phyloP scores from a whole-genome alignment of 176 grass and related monocot species.

The Leersia perrieri region DNA sequence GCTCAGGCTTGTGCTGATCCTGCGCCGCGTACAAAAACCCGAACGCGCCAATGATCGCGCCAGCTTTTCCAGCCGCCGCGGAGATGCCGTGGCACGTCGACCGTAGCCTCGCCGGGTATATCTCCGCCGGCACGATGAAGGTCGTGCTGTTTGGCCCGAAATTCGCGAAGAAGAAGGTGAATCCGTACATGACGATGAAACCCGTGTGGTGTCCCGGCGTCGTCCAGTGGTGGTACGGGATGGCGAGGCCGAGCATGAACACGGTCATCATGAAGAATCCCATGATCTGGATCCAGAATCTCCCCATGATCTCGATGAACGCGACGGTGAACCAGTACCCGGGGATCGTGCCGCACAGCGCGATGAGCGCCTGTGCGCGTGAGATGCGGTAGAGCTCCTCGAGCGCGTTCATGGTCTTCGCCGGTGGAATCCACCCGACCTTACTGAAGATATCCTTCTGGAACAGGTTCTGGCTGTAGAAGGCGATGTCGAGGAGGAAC shows the following conservation, averaged over 20 bases:
- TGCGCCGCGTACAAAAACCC: conserved; percentile 49
- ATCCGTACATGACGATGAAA: conserved; percentile 48
- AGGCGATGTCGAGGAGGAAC: conserved; percentile 85
- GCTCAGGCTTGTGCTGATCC: conserved; percentile 5
- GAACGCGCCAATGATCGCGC: conserved; percentile 47
- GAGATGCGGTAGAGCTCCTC: conserved; percentile 71
- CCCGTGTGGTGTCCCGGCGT: conserved; percentile 25
- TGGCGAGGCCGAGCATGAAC: conserved; percentile 50
- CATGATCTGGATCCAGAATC: conserved; percentile 50
- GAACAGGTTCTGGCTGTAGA: conserved; percentile 91
- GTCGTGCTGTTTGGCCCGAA: conserved; percentile 73
- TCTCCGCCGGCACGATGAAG: conserved; percentile 63
- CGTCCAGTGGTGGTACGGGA: conserved; percentile 60
- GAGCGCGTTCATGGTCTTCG: conserved; percentile 61
- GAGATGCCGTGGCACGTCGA: conserved; percentile 62
- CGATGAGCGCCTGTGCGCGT: conserved; percentile 62
- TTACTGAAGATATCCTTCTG: conserved; percentile 92
- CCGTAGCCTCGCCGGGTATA: conserved; percentile 48
- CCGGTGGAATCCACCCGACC: conserved; percentile 67
- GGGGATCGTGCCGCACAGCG: conserved; percentile 74
- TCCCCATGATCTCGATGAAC: conserved; percentile 59
- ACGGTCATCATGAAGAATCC: conserved; percentile 46
- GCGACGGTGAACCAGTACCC: conserved; percentile 92
- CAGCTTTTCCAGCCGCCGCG: conserved; percentile 38
- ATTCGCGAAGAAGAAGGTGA: conserved; percentile 85